These are phyloP conservation scores for Candida suzukii DNA, from an alignment of 805 yeast genomes.

Conservation along the genomic window DNA sequence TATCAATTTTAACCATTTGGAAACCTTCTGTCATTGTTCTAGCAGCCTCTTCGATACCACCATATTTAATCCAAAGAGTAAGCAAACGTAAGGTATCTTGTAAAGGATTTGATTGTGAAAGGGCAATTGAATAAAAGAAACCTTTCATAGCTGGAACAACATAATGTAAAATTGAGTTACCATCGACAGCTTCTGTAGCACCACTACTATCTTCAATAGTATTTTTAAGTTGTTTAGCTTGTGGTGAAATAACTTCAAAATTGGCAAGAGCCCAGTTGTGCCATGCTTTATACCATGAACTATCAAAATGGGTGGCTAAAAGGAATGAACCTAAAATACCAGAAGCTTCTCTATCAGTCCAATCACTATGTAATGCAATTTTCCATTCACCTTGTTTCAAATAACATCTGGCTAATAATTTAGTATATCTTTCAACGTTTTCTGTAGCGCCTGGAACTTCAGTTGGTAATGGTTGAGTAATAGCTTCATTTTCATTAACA, in stretches of 20 bases:
- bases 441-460: constrained; percentile 63
- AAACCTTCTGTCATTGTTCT: constrained; percentile 89
- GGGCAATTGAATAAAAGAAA: constrained; percentile 87
- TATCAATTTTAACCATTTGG: constrained; percentile 79
- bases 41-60: constrained; percentile 88
- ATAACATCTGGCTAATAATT: constrained; percentile 85
- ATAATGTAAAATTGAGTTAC: constrained; percentile 67
- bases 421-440: constrained; percentile 77
- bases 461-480: constrained; percentile 78
- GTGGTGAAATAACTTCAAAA: constrained; percentile 82
- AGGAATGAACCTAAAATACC: constrained; percentile 87
- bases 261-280: constrained; percentile 99
- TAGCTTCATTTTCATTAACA: constrained; percentile 77
- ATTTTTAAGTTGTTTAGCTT: constrained; percentile 17
- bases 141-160: constrained; percentile 96
- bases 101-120: constrained; percentile 78
- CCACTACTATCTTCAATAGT: constrained; percentile 2
- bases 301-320: constrained; percentile 91
- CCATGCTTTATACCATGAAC: constrained; percentile 97
- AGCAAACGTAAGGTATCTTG: constrained; percentile 88
- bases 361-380: constrained; percentile 66
- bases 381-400: constrained; percentile 99
- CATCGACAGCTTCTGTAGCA: constrained; percentile 15
- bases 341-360: constrained; percentile 70
- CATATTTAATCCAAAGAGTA: constrained; percentile 94